These are phyloP conservation scores for Aegilops bicornis DNA, from an alignment of 176 grass and related monocot species.

Conservation along the genomic window DNA sequence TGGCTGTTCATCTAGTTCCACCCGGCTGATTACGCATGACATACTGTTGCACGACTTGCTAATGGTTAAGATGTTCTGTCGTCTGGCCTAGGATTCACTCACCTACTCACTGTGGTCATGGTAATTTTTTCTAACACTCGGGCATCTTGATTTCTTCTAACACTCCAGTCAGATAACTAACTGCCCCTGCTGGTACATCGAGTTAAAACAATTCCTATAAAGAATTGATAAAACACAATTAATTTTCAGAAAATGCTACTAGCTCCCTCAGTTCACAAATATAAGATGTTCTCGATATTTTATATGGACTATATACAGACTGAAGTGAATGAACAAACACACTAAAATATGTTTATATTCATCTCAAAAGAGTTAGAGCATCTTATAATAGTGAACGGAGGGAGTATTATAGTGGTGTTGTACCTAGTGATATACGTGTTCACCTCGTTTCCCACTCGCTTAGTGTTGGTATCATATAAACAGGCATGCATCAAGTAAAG, in stretches of 20 bases:
- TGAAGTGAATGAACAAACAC: too few relatives aligned
- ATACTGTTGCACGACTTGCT: background rate
- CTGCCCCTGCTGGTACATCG: background rate
- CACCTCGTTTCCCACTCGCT: background rate
- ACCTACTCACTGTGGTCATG: background rate
- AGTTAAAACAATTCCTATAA: background rate
- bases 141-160: background rate
- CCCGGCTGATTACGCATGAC: background rate
- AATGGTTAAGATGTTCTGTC: background rate
- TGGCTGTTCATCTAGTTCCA: background rate
- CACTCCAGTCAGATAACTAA: too few relatives aligned
- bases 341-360: too few relatives aligned
- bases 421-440: slow-evolving; percentile 29
- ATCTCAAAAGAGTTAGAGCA: too few relatives aligned
- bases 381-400: too few relatives aligned
- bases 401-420: background rate
- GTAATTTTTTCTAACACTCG: background rate
- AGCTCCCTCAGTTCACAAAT: too few relatives aligned
- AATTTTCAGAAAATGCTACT: background rate
- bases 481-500: background rate
- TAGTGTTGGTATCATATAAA: background rate
- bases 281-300: too few relatives aligned
- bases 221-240: background rate
- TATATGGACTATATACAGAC: too few relatives aligned
- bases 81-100: background rate